A percentile compares a stretch with the other conserved stretches of the same genome.
Evolutionary conservation across 371 early-diverging fungal genomes (phyloP).

Genomic region (Dichotomocladium elegans): DNA sequence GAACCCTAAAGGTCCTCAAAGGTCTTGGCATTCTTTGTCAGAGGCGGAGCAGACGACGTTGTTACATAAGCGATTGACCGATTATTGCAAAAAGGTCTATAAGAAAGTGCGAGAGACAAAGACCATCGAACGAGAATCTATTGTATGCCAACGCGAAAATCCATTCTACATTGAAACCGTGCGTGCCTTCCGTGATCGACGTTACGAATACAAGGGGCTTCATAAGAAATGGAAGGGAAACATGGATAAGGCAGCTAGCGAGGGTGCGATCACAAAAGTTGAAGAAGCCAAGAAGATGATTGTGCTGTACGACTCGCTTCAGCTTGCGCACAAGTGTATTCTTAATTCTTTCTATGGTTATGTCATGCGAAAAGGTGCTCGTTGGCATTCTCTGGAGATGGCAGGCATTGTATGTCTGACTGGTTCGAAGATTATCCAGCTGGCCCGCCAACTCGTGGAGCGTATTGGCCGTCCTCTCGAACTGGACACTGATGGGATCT

Average conservation of each 20-base stretch:
- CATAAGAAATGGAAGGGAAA: slow-evolving; percentile 91
- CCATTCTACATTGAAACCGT: slow-evolving; percentile 99
- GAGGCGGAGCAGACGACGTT: slow-evolving; percentile 65
- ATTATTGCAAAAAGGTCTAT: slow-evolving; percentile 92
- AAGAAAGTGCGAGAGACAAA: slow-evolving; percentile 78
- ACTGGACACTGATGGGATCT: slow-evolving; percentile 99
- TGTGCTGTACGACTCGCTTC: slow-evolving; percentile 95
- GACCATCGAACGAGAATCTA: slow-evolving; percentile 78
- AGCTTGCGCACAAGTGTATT: slow-evolving; percentile 99
- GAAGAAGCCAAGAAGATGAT: slow-evolving; percentile 93
- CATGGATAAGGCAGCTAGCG: slow-evolving; percentile 63
- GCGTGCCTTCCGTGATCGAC: slow-evolving; percentile 95
- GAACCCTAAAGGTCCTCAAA: slow-evolving; percentile 45
- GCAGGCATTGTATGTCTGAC: slow-evolving; percentile 98
- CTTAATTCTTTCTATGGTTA: slow-evolving; percentile 99
- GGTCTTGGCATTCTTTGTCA: slow-evolving; percentile 67
- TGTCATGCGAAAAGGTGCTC: slow-evolving; percentile 98
- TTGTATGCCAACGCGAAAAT: slow-evolving; percentile 98
- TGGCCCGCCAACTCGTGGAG: slow-evolving; percentile 93
- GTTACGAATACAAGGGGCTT: slow-evolving; percentile 97
- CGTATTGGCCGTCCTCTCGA: slow-evolving; percentile 96
- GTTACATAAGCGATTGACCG: slow-evolving; percentile 79
- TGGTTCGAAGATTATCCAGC: slow-evolving; percentile 96
- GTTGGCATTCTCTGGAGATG: slow-evolving; percentile 99
- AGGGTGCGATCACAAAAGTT: slow-evolving; percentile 67